phyloP scores from a whole-genome alignment of 306 rosid genomes.

The Quillaja saponaria region DNA sequence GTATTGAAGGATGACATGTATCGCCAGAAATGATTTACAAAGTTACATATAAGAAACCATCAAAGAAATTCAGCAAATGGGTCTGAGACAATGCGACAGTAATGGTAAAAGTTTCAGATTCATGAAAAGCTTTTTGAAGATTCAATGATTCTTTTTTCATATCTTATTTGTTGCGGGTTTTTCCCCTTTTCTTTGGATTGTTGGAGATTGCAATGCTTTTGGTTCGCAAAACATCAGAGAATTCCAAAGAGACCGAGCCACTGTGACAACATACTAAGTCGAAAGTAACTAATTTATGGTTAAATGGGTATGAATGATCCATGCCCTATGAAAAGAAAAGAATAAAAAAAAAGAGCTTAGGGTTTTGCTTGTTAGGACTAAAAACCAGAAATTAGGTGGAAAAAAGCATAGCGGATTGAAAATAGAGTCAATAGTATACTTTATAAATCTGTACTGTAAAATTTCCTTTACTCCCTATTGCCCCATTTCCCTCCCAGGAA shows the following conservation, averaged over 20 bases:
- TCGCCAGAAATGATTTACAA: neutral
- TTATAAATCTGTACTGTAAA: neutral
- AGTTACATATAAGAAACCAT: neutral
- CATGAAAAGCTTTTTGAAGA: constrained; percentile 1
- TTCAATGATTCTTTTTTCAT: constrained; percentile 6
- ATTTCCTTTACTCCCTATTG: neutral
- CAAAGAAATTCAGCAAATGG: constrained; percentile 14
- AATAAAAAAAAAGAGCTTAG: no score
- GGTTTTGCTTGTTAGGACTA: neutral
- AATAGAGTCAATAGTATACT: neutral
- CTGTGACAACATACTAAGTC: neutral
- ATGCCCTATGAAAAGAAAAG: no score
- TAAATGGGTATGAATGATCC: no score
- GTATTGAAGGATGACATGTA: constrained; percentile 1
- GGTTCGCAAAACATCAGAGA: neutral
- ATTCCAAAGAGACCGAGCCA: neutral
- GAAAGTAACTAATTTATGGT: neutral
- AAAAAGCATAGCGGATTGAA: neutral
- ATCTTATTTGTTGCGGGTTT: no score
- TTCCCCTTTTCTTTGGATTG: no score
- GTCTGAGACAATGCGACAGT: constrained; percentile 6
- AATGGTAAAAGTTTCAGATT: constrained; percentile 4
- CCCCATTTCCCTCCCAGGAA: neutral
- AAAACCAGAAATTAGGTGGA: neutral
- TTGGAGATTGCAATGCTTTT: constrained; percentile 1